These are phyloP conservation scores for Misopates orontium DNA, from an alignment of 257 asterid species.

Conservation along the genomic window DNA sequence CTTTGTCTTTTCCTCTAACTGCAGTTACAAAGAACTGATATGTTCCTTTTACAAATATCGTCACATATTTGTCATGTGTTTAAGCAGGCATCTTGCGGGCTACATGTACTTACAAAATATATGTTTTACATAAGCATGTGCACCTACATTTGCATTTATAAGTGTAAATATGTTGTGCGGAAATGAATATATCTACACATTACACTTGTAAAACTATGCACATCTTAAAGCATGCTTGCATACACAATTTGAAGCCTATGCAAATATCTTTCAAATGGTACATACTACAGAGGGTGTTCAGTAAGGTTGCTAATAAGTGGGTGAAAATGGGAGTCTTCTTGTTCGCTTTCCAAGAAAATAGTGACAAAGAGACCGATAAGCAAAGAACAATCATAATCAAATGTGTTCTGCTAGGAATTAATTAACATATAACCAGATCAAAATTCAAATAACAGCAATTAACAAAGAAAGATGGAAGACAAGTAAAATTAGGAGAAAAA, in stretches of 20 bases:
- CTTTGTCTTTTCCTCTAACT: too few species aligned
- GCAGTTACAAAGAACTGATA: too few species aligned
- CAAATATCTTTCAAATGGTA: not conserved
- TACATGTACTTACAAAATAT: too few species aligned
- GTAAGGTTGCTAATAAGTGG: not conserved
- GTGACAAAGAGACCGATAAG: not conserved
- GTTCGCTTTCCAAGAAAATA: not conserved
- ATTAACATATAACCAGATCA: not conserved
- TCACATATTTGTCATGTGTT: too few species aligned
- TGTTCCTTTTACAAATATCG: too few species aligned
- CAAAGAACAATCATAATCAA: slow-evolving; percentile 2
- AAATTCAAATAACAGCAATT: slow-evolving; percentile 7
- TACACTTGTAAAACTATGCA: too few species aligned
- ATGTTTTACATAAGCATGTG: too few species aligned
- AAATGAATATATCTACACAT: not conserved
- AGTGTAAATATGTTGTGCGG: too few species aligned
- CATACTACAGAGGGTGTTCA: not conserved
- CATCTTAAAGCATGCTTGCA: not conserved
- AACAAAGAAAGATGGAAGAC: slow-evolving; percentile 10
- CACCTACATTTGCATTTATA: too few species aligned
- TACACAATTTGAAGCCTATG: not conserved
- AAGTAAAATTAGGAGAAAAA: slow-evolving; percentile 26
- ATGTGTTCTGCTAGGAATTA: not conserved
- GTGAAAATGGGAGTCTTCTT: not conserved
- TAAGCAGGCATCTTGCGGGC: too few species aligned